A percentile compares a stretch with the other conserved stretches of the same genome.
Conservation (phyloP, 176 grass and related monocot genomes). For the Metroxylon sagu region DNA sequence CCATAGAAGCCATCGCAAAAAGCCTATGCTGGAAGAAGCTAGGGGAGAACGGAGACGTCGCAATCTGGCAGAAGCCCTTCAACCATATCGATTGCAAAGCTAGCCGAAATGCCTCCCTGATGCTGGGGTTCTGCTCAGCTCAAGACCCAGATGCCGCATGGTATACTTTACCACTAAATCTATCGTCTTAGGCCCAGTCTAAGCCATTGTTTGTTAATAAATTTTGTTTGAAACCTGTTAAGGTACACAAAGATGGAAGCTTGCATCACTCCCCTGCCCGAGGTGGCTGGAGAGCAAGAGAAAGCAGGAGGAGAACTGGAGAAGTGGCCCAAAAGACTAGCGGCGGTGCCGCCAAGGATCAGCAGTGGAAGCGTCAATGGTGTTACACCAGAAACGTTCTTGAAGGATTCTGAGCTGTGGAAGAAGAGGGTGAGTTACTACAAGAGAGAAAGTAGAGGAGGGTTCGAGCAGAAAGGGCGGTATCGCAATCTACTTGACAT, state of each 20-base stretch:
- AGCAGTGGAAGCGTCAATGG: neutral
- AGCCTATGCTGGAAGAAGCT: conserved; percentile 32
- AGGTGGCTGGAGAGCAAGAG: conserved; percentile 2
- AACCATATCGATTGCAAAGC: conserved; percentile 25
- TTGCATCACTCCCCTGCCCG: conserved; percentile 24
- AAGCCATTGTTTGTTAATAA: neutral
- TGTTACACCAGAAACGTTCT: conserved; percentile 16
- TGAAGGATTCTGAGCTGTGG: conserved; percentile 21
- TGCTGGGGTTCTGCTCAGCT: conserved; percentile 8
- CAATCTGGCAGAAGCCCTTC: conserved; percentile 25
- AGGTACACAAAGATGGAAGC: conserved; percentile 29
- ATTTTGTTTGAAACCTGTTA: neutral
- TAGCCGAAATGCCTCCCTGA: neutral
- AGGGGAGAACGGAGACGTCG: conserved; percentile 13
- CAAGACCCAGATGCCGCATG: conserved; percentile 35
- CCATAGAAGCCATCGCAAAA: conserved; percentile 19
- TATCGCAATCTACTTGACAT: conserved; percentile 24
- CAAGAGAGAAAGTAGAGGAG: conserved; percentile 4
- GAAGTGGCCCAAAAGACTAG: conserved; percentile 29
- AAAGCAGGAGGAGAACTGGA: conserved; percentile 23
- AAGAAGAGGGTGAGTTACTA: conserved; percentile 6
- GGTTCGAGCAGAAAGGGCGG: neutral
- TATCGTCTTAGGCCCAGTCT: neutral
- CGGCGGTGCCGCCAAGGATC: conserved; percentile 13
- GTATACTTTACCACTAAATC: neutral